Conservation (phyloP, 805 yeast species). For the Suhomyces emberorum region DNA sequence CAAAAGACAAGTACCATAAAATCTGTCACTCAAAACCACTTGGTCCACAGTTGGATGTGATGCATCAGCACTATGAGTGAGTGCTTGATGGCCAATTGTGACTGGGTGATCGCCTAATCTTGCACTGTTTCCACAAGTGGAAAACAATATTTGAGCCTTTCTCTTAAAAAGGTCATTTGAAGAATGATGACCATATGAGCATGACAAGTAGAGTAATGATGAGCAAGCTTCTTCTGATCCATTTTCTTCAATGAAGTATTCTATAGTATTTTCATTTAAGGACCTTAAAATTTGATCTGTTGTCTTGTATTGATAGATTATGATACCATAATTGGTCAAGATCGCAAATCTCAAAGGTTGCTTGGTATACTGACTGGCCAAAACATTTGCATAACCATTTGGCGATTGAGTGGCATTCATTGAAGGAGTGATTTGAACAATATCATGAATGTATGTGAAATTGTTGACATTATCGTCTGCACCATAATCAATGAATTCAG, state of each 20-base stretch:
- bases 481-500: slow-evolving; percentile 54
- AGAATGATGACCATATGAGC: slow-evolving; percentile 56
- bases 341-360: slow-evolving; percentile 73
- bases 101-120: slow-evolving; percentile 26
- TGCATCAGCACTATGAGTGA: slow-evolving; percentile 15
- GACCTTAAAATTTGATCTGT: slow-evolving; percentile 76
- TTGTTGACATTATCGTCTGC: slow-evolving; percentile 16
- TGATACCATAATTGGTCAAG: slow-evolving; percentile 74
- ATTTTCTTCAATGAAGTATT: slow-evolving; percentile 69
- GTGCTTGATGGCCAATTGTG: slow-evolving; percentile 9
- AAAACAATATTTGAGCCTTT: slow-evolving; percentile 48
- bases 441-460: slow-evolving; percentile 56
- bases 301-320: slow-evolving; percentile 71
- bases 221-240: slow-evolving; percentile 91
- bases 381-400: slow-evolving; percentile 77
- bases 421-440: slow-evolving; percentile 65
- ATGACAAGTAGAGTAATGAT: slow-evolving; percentile 78
- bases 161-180: slow-evolving; percentile 46
- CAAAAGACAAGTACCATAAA: slow-evolving; percentile 80
- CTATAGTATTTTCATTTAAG: slow-evolving; percentile 61
- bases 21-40: slow-evolving; percentile 87
- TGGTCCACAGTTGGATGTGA: slow-evolving; percentile 52
- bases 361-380: slow-evolving; percentile 79
- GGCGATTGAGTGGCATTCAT: slow-evolving; percentile 74
- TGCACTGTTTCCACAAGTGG: slow-evolving; percentile 54